Evolutionary conservation across 2,329 filamentous ascomycete species (phyloP).

Genomic region (Fusarium pseudocircinatum): DNA sequence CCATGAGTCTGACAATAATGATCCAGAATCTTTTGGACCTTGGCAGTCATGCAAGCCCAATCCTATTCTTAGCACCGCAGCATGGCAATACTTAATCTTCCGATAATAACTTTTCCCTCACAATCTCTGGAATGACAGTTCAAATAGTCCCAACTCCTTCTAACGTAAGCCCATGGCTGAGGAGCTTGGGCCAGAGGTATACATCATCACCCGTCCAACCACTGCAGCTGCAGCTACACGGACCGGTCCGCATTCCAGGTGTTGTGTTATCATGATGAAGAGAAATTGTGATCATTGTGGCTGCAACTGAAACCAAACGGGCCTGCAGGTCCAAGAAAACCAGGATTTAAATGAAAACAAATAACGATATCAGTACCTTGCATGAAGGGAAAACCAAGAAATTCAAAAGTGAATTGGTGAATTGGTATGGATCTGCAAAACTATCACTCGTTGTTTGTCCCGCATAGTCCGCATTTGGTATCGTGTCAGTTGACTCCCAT

Average conservation of each 20-base stretch:
- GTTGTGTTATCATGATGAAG: neutral
- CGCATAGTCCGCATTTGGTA: slow-evolving; percentile 14
- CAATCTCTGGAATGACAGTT: slow-evolving; percentile 3
- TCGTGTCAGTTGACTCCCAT: neutral
- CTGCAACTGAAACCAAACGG: slow-evolving; percentile 5
- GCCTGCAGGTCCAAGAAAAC: neutral
- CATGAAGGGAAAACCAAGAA: neutral
- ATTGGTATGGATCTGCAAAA: slow-evolving; percentile 23
- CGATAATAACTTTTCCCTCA: neutral
- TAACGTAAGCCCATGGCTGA: neutral
- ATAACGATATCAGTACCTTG: neutral
- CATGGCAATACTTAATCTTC: neutral
- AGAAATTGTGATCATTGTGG: neutral
- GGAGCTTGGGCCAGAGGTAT: neutral
- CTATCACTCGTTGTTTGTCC: neutral
- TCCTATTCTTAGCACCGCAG: slow-evolving; percentile 13
- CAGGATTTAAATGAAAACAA: neutral
- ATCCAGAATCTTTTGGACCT: neutral
- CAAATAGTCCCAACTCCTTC: neutral
- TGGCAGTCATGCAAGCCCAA: neutral
- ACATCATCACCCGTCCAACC: slow-evolving; percentile 13
- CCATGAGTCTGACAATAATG: neutral
- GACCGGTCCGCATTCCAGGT: slow-evolving; percentile 6
- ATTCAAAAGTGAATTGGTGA: neutral
- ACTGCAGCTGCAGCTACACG: neutral